Conservation (phyloP, 495 filamentous ascomycete genomes). For the Tuber calosporum region DNA sequence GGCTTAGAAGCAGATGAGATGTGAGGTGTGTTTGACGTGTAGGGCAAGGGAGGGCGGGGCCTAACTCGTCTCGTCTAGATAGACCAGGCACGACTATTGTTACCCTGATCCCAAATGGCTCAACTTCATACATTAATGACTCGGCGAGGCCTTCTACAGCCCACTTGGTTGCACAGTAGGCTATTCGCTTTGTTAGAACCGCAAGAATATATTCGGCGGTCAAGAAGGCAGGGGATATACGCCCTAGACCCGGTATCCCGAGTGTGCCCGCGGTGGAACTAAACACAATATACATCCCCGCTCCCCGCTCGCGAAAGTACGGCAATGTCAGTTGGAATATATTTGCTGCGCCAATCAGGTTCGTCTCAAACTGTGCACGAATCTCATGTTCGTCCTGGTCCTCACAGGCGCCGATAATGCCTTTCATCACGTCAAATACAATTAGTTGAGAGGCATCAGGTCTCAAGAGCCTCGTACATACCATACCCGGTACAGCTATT, state of each 20-base stretch:
- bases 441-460: background rate
- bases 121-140: slow-evolving; percentile 89
- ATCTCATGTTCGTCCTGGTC: slow-evolving; percentile 94
- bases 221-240: background rate
- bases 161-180: slow-evolving; percentile 94
- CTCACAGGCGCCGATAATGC: slow-evolving; percentile 91
- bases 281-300: slow-evolving; percentile 85
- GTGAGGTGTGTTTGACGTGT: background rate
- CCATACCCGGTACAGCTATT: slow-evolving; percentile 39
- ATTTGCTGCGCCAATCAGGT: slow-evolving; percentile 88
- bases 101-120: slow-evolving; percentile 82
- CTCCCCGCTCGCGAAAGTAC: slow-evolving; percentile 69
- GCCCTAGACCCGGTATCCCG: slow-evolving; percentile 83
- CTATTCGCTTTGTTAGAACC: slow-evolving; percentile 3
- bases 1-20: slow-evolving; percentile 4
- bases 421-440: slow-evolving; percentile 39
- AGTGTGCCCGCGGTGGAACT: slow-evolving; percentile 81
- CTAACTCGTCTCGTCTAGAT: slow-evolving; percentile 62
- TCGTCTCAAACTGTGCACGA: slow-evolving; percentile 92
- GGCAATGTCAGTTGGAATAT: slow-evolving; percentile 86
- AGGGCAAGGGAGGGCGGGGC: slow-evolving; percentile 40
- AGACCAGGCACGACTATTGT: slow-evolving; percentile 88
- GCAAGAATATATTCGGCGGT: background rate
- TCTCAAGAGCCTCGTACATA: slow-evolving; percentile 14
- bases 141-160: slow-evolving; percentile 92